Evolutionary conservation across 768 basidiomycete species (phyloP).

Genomic region (Lactifluus volemus): DNA sequence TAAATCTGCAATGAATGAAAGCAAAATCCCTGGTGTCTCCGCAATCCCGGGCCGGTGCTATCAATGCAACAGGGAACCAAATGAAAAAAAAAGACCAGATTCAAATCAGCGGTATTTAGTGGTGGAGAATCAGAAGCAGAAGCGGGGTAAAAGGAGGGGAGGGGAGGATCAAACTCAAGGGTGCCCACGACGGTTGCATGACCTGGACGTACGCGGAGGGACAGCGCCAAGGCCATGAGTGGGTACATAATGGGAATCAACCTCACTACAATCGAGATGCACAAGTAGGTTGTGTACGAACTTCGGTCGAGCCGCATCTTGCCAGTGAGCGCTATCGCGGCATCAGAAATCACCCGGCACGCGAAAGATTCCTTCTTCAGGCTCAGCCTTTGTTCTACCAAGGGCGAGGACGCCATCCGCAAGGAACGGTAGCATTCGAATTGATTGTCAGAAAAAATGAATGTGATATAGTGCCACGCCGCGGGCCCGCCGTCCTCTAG

Average conservation of each 20-base stretch:
- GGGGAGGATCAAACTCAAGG: not conserved
- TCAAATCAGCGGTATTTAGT: not conserved
- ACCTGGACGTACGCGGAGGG: constrained; percentile 42
- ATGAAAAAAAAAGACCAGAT: not conserved
- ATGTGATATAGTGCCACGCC: too few relatives aligned
- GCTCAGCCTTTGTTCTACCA: constrained; percentile 64
- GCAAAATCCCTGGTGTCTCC: constrained; percentile 1
- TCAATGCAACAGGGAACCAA: constrained; percentile 6
- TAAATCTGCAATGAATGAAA: not conserved
- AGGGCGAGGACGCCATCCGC: constrained; percentile 86
- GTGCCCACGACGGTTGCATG: constrained; percentile 39
- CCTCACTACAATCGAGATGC: constrained; percentile 63
- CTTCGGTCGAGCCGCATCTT: constrained; percentile 82
- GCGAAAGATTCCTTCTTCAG: constrained; percentile 85
- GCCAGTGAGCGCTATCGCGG: constrained; percentile 66
- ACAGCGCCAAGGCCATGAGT: constrained; percentile 69
- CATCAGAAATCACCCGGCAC: constrained; percentile 86
- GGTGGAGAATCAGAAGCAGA: not conserved
- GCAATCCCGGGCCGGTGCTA: not conserved
- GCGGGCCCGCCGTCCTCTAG: too few relatives aligned
- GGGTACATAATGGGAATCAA: constrained; percentile 75
- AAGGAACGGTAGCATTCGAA: constrained; percentile 90
- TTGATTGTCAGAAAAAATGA: too few relatives aligned
- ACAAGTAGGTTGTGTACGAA: constrained; percentile 79
- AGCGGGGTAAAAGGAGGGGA: not conserved